Evolutionary conservation across 306 rosid genomes (phyloP), one percentile per base, ranked within the genome.

Genomic region (Cicer judaicum): DNA sequence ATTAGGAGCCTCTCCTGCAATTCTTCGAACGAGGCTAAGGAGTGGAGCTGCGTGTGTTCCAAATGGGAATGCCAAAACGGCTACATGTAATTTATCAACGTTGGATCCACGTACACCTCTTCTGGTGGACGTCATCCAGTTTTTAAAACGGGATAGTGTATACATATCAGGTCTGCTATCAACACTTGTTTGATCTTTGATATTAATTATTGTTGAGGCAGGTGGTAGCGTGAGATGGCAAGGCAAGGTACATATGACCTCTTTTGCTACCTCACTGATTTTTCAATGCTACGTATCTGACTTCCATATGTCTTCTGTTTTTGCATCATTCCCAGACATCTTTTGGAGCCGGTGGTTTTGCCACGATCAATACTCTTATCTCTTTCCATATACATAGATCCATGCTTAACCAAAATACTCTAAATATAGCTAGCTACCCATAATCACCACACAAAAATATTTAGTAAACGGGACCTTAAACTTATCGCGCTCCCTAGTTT

Each of bases 31-130:
- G 1, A 93, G 78, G 67, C 34, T 76, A 8, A 90, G 80, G 10
- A 93, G 86, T 12, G 96, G 93, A 2, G 16, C 66, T 5, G 96
- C 95, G 53, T 93, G 98, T 16, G 88, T 18, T 0, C 98, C 96
- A 46, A 83, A 93, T 0, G 98, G 96, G 72, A 89, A 90, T 2
- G 91, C 92, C 59, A 92, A 43, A 15, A 83, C 86, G 1, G 90
- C 95, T 7, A 92, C 85, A 36, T 93, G 98, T 50, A 50, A 14
- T 0, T 61, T 50, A 7, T 41, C 66, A 6, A 3, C 13, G 10
- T 21, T 13, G 10, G 1, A 0, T 2, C 0, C 7, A 2, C 0
- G 0, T 2, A 0, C 7, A 1, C 1, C 29, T 48, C n/a, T 14
- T 3, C 0, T n/a, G 0, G 12, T 1, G 0, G 47, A 16, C 9